Base-by-base conservation (phyloP, 2,329 filamentous ascomycete species). In the Colletotrichum nymphaeae region DNA sequence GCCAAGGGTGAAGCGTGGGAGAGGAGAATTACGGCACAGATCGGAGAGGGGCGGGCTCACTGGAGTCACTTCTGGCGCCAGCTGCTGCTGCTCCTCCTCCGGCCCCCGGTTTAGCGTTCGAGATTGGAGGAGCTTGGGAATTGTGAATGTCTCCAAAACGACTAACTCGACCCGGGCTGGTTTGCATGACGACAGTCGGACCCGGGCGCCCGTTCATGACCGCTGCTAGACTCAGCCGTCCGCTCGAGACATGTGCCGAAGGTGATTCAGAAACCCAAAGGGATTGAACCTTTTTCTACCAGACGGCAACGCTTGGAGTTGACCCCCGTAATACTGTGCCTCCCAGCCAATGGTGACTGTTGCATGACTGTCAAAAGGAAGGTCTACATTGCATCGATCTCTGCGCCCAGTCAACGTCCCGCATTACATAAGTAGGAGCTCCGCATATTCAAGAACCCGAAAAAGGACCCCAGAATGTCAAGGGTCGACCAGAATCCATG, bases 361-460 rank as follows among this genome's bases (percentile, higher is more conserved):
- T 62, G 71, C 67, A 66, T 71, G n/a, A 63, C 63, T 14, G 19
- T 32, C n/a, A 22, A 49, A 22, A 49, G 19, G 42, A 49, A 49
- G 19, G 42, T 49, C 42, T n/a, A 49, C 19, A 49, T 22, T n/a
- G 30, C 14, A 24, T 28, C 26, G 16, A 67, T 22, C 46, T 12
- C 42, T 16, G 14, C 49, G 22, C 35, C 67, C 71, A 73, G 64
- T 70, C 71, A 49, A 52, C 46, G 35, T 26, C 24, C 24, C 5
- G 66, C 59, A 69, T 62, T 73, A 65, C 60, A 69, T 65, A 73
- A 70, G 67, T 60, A 12, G 49, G 56, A 57, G 71, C 37, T 66
- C 49, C 28, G 60, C 56, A 70, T 37, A 37, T 24, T 26, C 35
- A 67, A 63, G 57, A 60, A 57, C 53, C 42, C 55, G 42, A 58